Conservation (phyloP, 106 monocot genomes). For the Phalaenopsis aphrodite region DNA sequence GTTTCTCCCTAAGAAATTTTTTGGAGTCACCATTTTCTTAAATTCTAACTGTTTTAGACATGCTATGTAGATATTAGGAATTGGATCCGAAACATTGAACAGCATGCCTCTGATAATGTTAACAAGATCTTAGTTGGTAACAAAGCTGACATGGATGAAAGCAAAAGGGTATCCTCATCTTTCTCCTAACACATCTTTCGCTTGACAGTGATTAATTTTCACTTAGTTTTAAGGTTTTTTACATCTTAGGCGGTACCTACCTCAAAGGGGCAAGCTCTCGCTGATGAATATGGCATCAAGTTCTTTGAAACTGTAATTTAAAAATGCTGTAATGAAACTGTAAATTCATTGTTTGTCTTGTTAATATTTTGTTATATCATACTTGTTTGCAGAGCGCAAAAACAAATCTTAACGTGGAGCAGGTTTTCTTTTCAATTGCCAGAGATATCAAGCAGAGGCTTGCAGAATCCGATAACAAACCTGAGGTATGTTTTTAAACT, state of each 20-base stretch:
- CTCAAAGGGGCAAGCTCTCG: constrained; percentile 64
- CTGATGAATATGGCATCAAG: constrained; percentile 69
- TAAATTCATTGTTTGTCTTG: neutral
- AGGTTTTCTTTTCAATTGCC: constrained; percentile 76
- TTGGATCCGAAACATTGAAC: constrained; percentile 75
- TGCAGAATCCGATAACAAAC: constrained; percentile 45
- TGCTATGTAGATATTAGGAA: constrained; percentile 51
- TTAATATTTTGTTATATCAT: neutral
- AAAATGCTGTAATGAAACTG: neutral
- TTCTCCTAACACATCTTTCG: neutral
- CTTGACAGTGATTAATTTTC: neutral
- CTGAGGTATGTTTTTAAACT: constrained; percentile 27
- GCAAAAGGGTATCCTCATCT: constrained; percentile 47
- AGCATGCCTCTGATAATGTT: constrained; percentile 71
- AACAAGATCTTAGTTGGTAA: constrained; percentile 70
- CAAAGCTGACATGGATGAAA: constrained; percentile 80
- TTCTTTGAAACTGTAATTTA: constrained; percentile 57
- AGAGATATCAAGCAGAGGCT: constrained; percentile 74
- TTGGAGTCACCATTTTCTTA: neutral
- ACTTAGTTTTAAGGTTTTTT: neutral
- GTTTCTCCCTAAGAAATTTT: neutral
- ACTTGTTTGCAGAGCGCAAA: constrained; percentile 47
- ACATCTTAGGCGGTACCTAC: constrained; percentile 51
- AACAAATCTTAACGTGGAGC: constrained; percentile 66
- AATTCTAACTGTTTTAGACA: neutral